Base-by-base conservation (phyloP, 176 grass and related monocot species). In the Calamus simplicifolius region DNA sequence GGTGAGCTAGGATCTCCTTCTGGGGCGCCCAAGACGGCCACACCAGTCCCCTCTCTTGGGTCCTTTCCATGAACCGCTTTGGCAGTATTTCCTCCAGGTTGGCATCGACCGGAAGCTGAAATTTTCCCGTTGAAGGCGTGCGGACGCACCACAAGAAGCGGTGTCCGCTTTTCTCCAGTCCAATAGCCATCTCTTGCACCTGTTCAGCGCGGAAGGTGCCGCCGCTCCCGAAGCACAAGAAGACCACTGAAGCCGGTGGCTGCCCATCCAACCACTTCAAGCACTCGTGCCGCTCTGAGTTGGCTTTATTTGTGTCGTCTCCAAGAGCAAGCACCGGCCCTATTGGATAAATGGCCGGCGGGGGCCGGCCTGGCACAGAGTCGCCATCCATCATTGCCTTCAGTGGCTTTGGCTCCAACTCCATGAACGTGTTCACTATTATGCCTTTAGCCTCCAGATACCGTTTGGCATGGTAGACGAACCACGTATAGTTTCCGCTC, bases 151-250 rank as follows among this genome's bases (percentile, higher is more conserved):
- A 89, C 48, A 85, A 74, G 74, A 89, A 89, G 12, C 78, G 69
- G 31, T 81, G 70, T 16, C 78, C 77, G 59, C 66, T 68, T 1
- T 63, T 67, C 77, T 89, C 81, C 0, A 89, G 77, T 63, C 64
- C 86, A 1, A 51, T 26, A n/a, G 81, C 60, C 18, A 89, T 85
- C 77, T 85, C 77, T 59, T 12, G 18, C 49, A 81, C 75, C 77
- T 89, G 81, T 38, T 65, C 5, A 49, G 65, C 56, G 0, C 78
- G 52, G 71, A 89, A 89, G 58, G 56, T 69, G 53, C 81, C 86
- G 71, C 70, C 75, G 74, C 86, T 89, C 19, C 86, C 86, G 62
- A 89, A 89, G 52, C 86, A 89, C 62, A 89, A 71, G 61, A 89
- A 72, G 59, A 75, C 77, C 48, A 89, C 86, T 1, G 86, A 85